Evolutionary conservation across 257 asterid genomes (phyloP).

Genomic region (Schizonepeta tenuifolia): DNA sequence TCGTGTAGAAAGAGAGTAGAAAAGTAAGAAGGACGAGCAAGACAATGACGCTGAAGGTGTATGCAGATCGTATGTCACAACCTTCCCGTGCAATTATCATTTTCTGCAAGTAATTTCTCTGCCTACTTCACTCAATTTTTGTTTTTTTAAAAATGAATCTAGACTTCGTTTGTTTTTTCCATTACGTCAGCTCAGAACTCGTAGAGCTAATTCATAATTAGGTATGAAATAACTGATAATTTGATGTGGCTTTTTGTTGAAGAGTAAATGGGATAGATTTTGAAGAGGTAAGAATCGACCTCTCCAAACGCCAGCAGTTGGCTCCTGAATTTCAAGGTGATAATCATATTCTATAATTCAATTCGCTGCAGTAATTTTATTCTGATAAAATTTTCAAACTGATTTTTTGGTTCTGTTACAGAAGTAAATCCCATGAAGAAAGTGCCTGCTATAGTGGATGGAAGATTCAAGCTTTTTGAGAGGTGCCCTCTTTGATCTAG

Average conservation of each 20-base stretch:
- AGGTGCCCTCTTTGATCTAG: conserved; percentile 47
- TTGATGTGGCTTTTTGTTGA: conserved; percentile 36
- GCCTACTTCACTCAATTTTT: neutral
- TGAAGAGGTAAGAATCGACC: conserved; percentile 69
- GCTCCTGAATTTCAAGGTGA: conserved; percentile 77
- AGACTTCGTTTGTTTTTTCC: neutral
- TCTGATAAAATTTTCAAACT: neutral
- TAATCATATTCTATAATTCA: neutral
- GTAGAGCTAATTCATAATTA: neutral
- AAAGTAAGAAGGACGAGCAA: neutral
- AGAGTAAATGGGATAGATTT: conserved; percentile 84
- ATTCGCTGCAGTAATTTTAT: neutral
- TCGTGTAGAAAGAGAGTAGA: neutral
- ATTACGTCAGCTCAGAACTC: neutral
- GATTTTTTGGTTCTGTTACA: conserved; percentile 29
- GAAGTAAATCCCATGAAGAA: conserved; percentile 75
- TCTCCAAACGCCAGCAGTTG: conserved; percentile 60
- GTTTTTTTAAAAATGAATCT: conserved; percentile 17
- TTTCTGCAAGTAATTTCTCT: conserved; percentile 80
- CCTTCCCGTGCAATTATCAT: conserved; percentile 89
- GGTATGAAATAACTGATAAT: conserved; percentile 20
- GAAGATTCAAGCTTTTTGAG: conserved; percentile 85
- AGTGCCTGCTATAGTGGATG: conserved; percentile 91
- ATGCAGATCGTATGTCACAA: conserved; percentile 85
- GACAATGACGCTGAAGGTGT: conserved; percentile 67